Base-by-base conservation (phyloP, 257 asterid genomes). In the Capsicum rhomboideum region DNA sequence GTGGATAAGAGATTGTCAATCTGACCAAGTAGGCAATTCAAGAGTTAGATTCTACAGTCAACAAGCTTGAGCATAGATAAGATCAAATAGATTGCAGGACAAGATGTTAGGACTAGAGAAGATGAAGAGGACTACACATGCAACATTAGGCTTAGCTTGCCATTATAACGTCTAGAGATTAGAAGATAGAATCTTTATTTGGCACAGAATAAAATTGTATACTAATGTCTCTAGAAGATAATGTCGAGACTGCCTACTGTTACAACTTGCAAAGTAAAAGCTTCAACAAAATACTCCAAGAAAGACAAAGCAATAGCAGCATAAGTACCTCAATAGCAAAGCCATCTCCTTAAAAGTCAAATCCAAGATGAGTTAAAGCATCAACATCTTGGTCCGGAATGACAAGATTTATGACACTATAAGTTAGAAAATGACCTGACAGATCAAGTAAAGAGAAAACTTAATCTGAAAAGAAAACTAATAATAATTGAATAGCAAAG, bases 271-370 rank as follows among this genome's bases (percentile, higher is more conserved):
- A 63, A 63, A 26, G 40, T 63, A 63, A 26, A 26, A 26, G 10
- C 71, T 63, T 63, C 71, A 63, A 12, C 37, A 63, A 63, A 61
- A 63, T 26, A 23, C 71, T 13, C 66, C 23, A 53, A 78, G 44
- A 55, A 78, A 56, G 46, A n/a, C 42, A 79, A 52, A 52, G 31
- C 5, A 53, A 10, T 13, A 53, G 69, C 71, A 79, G 28, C 21
- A 53, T 58, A 21, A 46, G 53, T 85, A 90, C 98, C 98, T 93
- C 88, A 96, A 87, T 85, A 96, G 96, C 90, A 92, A 75, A 54
- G 97, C 93, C 98, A 96, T 91, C 87, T 94, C 98, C 87, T 96
- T 96, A 88, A 85, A 80, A 90, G 55, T 88, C 92, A 85, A 90
- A 90, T 34, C 92, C 92, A 74, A 88, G 89, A 75, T 90, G 86